A percentile compares a stretch with the other conserved stretches of the same genome.
Conservation (phyloP, 306 rosid genomes). For the Castanospermum australe region DNA sequence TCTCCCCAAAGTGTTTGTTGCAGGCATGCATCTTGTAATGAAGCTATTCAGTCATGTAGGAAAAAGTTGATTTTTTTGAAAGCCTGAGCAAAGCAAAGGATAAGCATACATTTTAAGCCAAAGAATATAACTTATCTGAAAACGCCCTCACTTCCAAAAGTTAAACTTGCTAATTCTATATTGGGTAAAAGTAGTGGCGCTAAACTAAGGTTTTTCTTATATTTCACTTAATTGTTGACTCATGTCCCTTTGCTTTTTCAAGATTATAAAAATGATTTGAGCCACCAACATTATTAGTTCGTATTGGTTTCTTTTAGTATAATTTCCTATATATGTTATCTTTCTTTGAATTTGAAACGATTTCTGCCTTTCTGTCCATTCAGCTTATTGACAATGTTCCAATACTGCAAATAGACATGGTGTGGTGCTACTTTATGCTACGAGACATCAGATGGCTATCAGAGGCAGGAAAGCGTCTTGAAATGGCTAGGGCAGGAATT, state of each 20-base stretch:
- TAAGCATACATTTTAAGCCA: neutral
- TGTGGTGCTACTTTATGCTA: conserved; percentile 99
- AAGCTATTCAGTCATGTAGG: neutral
- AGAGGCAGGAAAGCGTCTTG: conserved; percentile 83
- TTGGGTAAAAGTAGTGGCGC: neutral
- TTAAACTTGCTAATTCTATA: neutral
- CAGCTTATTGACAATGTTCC: conserved; percentile 92
- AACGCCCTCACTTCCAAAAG: neutral
- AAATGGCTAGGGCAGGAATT: conserved; percentile 67
- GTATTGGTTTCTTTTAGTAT: conserved; percentile 12
- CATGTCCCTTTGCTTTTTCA: neutral
- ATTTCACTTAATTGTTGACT: neutral
- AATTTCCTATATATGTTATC: neutral
- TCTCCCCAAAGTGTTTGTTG: neutral
- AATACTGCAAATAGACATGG: conserved; percentile 94
- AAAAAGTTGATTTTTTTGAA: neutral
- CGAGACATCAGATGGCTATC: conserved; percentile 81
- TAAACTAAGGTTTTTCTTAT: neutral
- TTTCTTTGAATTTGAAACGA: conserved; percentile 11
- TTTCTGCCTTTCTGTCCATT: conserved; percentile 23
- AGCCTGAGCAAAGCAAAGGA: neutral
- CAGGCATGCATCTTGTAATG: neutral
- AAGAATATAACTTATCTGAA: neutral
- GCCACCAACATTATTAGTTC: neutral
- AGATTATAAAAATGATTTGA: neutral